phyloP scores from a whole-genome alignment of 148 eudicot genomes.

The Rhododendron griersonianum region DNA sequence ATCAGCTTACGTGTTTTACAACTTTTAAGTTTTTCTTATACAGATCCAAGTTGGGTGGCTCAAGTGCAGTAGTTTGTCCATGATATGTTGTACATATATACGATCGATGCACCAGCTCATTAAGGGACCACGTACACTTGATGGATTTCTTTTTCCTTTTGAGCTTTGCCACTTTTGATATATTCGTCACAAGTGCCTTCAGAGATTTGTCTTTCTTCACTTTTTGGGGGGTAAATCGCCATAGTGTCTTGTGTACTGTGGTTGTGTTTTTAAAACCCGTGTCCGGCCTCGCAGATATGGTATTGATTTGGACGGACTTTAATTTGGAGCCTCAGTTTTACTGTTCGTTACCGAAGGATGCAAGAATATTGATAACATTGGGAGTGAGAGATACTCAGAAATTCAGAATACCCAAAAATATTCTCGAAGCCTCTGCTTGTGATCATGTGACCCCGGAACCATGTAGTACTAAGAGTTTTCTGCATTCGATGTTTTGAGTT shows the following conservation, averaged over 20 bases:
- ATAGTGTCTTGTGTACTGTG: not conserved
- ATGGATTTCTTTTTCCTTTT: not conserved
- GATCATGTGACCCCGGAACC: too few relatives aligned
- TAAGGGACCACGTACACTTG: slow-evolving; percentile 28
- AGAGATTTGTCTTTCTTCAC: not conserved
- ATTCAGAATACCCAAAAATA: too few relatives aligned
- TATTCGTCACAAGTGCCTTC: not conserved
- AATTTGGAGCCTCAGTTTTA: not conserved
- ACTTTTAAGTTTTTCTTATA: too few relatives aligned
- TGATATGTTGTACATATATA: not conserved
- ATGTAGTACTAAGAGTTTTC: too few relatives aligned
- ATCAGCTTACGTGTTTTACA: too few relatives aligned
- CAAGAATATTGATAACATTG: too few relatives aligned
- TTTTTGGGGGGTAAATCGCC: not conserved
- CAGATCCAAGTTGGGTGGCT: too few relatives aligned
- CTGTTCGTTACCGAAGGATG: not conserved
- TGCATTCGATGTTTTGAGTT: not conserved
- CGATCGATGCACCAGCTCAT: slow-evolving; percentile 14
- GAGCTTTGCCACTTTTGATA: not conserved
- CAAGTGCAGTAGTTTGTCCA: not conserved
- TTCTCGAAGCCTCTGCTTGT: too few relatives aligned
- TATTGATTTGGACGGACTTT: not conserved
- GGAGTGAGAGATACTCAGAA: too few relatives aligned
- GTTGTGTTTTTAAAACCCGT: not conserved
- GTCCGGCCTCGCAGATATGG: not conserved